Evolutionary conservation across 768 basidiomycete species (phyloP), one percentile per base, ranked within the genome.

Genomic region (Boletales sp.): DNA sequence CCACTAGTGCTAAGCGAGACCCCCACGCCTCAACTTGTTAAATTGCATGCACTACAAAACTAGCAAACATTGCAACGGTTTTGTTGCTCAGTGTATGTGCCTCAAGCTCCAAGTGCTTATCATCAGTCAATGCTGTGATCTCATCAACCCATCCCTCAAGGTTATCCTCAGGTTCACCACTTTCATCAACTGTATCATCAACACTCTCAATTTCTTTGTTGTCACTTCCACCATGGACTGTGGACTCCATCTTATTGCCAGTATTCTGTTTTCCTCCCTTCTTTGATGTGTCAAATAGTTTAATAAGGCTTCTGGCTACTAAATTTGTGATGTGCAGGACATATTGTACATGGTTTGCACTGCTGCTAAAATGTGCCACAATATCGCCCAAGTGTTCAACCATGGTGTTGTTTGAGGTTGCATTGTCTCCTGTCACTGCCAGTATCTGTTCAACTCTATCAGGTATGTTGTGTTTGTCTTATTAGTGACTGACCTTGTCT

Each of bases 231-330:
- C n/a, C n/a, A n/a, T n/a, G n/a, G n/a, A n/a, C n/a, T n/a, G n/a
- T n/a, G n/a, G n/a, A n/a, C n/a, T n/a, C n/a, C n/a, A n/a, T n/a
- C n/a, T n/a, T n/a, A n/a, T n/a, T n/a, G n/a, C n/a, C n/a, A n/a
- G n/a, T n/a, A n/a, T n/a, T n/a, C 12, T 10, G 9, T 19, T 15
- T 7, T 6, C 2, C 30, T 8, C 21, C 12, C 3, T 37, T 18
- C 25, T 61, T 60, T 5, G 55, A 51, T 10, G 67, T 39, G 28
- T 76, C 70, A 57, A 76, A 77, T 44, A 62, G 56, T 0, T 44
- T 2, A 0, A 75, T 32, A 0, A 73, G 18, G 0, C 53, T 57
- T 42, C 72, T 71, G 0, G 68, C 72, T 1, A 71, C 58, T 0
- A 78, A 55, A 36, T 70, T 73, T 2, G 33, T 14, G 1, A 40